A percentile compares a stretch with the other conserved stretches of the same genome.
phyloP scores from a whole-genome alignment of 768 basidiomycete genomes.

The Rhizopogon sp. region DNA sequence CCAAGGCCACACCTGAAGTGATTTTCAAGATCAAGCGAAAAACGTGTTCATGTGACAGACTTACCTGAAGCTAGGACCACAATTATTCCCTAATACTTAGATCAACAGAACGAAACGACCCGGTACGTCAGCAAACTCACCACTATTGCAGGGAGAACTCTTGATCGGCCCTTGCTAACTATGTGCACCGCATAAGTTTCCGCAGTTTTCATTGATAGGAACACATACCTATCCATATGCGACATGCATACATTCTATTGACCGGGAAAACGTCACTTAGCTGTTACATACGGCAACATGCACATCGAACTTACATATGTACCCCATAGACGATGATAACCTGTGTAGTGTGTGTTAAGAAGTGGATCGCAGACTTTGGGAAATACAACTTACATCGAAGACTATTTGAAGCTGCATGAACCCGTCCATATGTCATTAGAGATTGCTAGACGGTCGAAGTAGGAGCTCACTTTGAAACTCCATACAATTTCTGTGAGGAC shows the following conservation, averaged over 20 bases:
- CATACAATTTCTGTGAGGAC: constrained; percentile 25
- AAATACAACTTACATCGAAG: background rate
- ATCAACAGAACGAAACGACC: background rate
- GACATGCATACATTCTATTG: background rate
- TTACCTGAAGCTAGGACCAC: background rate
- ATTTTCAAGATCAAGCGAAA: background rate
- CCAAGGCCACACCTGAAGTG: background rate
- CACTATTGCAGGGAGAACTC: background rate
- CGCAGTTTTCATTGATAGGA: background rate
- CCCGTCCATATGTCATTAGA: background rate
- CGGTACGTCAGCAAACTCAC: background rate
- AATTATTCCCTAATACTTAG: background rate
- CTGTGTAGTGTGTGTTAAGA: background rate
- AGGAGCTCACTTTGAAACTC: constrained; percentile 6
- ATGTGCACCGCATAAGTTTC: background rate
- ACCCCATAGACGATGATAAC: background rate
- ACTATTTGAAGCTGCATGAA: background rate
- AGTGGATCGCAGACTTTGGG: background rate
- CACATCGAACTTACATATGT: background rate
- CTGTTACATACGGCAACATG: background rate
- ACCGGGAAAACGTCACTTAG: background rate
- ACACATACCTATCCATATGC: constrained; percentile 3
- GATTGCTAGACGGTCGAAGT: background rate
- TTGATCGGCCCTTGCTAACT: background rate
- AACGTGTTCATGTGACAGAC: background rate